Evolutionary conservation across 1,139 yeast species (phyloP).

Genomic region (Zygoascus sp.): DNA sequence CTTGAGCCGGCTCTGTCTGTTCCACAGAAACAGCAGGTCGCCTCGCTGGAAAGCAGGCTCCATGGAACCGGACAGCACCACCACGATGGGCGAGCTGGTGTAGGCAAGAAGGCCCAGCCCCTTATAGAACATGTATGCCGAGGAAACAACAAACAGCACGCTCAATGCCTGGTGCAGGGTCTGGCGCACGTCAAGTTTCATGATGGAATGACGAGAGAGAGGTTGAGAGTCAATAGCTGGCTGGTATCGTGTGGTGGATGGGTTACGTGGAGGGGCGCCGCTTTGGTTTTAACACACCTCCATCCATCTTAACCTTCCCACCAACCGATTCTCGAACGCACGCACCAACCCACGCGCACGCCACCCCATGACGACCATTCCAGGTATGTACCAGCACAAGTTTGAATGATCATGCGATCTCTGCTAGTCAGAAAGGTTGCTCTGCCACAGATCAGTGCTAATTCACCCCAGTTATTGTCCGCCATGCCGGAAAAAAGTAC

Average conservation of each 20-base stretch:
- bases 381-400: slow-evolving; percentile 13
- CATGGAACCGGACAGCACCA: slow-evolving; percentile 96
- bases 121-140: slow-evolving; percentile 93
- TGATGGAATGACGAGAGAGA: slow-evolving; percentile 6
- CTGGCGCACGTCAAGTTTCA: slow-evolving; percentile 26
- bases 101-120: slow-evolving; percentile 71
- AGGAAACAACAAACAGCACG: slow-evolving; percentile 72
- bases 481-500: slow-evolving; percentile 81
- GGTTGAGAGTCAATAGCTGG: no score
- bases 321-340: neutral
- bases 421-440: no score
- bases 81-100: slow-evolving; percentile 92
- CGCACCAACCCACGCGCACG: neutral
- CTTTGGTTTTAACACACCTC: no score
- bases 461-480: slow-evolving; percentile 44
- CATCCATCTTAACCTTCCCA: no score
- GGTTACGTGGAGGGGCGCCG: no score
- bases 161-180: slow-evolving; percentile 54
- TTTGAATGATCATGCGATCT: neutral
- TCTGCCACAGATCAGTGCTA: no score
- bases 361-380: slow-evolving; percentile 17
- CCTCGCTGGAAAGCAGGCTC: slow-evolving; percentile 99
- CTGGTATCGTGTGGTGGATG: neutral
- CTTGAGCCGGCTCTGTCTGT: slow-evolving; percentile 58
- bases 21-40: slow-evolving; percentile 87